Evolutionary conservation across 139 green algal genomes (phyloP), one percentile per base, ranked within the genome.

Genomic region (Eudorina sp.): DNA sequence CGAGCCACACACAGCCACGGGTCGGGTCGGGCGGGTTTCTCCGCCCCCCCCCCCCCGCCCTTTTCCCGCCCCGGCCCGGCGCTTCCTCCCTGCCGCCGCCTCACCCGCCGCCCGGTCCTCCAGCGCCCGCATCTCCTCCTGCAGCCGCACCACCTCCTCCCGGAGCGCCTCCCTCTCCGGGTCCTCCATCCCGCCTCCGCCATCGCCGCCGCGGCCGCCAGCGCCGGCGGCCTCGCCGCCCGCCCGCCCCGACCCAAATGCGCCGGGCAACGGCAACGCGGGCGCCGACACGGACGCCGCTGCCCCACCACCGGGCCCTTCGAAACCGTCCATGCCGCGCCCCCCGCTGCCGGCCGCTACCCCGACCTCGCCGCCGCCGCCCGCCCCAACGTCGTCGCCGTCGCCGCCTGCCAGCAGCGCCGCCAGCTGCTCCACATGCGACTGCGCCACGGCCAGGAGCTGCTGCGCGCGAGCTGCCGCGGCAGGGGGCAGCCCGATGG

Each of bases 391-490:
- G 2, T 51, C 73, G 25, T 64, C 83, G 58, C 55, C 73, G 34
- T 66, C 79, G 77, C 38, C 55, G n/a, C 82, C 64, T 0, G 64
- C 34, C 31, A 87, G 81, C 81, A 87, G 60, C 34, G 45, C 64
- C 45, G 64, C 81, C 25, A 94, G 48, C 70, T 85, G 89, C 27
- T 48, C 64, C 62, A 92, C 66, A 68, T 90, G 53, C 31, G 69
- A 73, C 40, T 58, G 29, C 21, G 86, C 78, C 13, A 87, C 85
- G 3, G 83, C 75, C 75, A 90, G 60, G 43, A 83, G 45, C 45
- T 66, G 31, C 14, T 87, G 38, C 4, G 46, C 81, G 5, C 64
- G 45, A 0, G 81, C 45, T 4, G 64, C 81, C 4, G 81, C 81
- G 7, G 45, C 60, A 2, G 60, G 23, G 62, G 81, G 66, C 3